Evolutionary conservation across 768 basidiomycete species (phyloP).

Genomic region (Mycena belliarum): DNA sequence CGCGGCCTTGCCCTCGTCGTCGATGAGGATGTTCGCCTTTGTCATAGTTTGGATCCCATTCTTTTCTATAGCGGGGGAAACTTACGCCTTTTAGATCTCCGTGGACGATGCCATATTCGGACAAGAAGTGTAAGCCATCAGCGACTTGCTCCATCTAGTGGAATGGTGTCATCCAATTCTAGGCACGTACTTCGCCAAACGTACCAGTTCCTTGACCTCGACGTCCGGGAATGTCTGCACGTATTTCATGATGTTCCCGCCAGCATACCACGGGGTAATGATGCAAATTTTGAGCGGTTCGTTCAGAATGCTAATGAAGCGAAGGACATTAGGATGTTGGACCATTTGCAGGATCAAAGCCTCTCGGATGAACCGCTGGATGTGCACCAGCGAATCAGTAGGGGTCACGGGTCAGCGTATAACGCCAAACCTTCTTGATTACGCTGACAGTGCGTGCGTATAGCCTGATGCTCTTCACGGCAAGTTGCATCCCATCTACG

Average conservation of each 20-base stretch:
- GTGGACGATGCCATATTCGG: constrained; percentile 33
- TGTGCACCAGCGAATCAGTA: background rate
- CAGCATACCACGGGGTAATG: constrained; percentile 30
- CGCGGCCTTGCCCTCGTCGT: background rate
- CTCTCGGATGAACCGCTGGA: constrained; percentile 24
- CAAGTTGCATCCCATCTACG: constrained; percentile 11
- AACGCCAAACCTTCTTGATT: background rate
- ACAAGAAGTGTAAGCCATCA: constrained; percentile 30
- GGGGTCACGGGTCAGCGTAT: background rate
- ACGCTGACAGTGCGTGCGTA: background rate
- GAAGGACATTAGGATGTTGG: constrained; percentile 24
- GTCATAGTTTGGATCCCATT: background rate
- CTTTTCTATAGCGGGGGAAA: no score
- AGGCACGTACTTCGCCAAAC: background rate
- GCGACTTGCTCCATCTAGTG: constrained; percentile 31
- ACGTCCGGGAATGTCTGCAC: background rate
- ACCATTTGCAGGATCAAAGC: constrained; percentile 21
- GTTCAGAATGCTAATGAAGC: constrained; percentile 23
- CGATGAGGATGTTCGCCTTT: constrained; percentile 2
- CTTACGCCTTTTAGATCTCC: constrained; percentile 42
- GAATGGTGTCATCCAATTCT: background rate
- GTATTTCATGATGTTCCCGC: constrained; percentile 28
- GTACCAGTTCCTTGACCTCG: background rate
- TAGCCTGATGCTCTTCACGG: constrained; percentile 23
- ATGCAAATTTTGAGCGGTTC: constrained; percentile 23